These are phyloP conservation scores for Ogataea nakhonphanomensis DNA, from an alignment of 805 yeast species.

Conservation along the genomic window DNA sequence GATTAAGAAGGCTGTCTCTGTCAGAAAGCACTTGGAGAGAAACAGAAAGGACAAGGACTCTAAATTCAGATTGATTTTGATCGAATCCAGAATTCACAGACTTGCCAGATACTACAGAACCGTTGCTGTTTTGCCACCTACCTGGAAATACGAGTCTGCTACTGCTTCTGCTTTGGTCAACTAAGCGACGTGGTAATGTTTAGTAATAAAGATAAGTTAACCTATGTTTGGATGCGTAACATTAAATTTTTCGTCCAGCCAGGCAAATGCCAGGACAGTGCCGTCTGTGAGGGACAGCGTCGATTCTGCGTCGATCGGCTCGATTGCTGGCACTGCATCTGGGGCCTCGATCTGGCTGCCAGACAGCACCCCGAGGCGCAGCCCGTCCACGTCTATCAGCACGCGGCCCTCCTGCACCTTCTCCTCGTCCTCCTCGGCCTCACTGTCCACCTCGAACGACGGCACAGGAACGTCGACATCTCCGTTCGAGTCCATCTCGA, in stretches of 20 bases:
- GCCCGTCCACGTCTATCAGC: conserved; percentile 21
- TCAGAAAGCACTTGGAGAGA: conserved; percentile 99
- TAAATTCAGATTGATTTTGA: conserved; percentile 99
- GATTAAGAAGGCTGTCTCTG: conserved; percentile 99
- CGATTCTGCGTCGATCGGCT: too few species aligned
- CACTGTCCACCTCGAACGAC: conserved; percentile 30
- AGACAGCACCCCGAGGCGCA: conserved; percentile 40
- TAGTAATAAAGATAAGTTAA: conserved; percentile 1
- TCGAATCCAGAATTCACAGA: conserved; percentile 99
- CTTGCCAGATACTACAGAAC: conserved; percentile 99
- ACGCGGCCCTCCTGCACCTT: conserved; percentile 18
- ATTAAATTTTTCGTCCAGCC: conserved; percentile 36
- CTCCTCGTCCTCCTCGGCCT: conserved; percentile 15
- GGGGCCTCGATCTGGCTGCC: conserved; percentile 28
- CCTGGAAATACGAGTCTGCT: conserved; percentile 99
- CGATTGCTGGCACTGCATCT: conserved; percentile 6
- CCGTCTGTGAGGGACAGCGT: conserved; percentile 37
- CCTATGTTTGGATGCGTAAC: conserved; percentile 18
- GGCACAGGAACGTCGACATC: conserved; percentile 39
- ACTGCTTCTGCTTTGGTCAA: conserved; percentile 99
- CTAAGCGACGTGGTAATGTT: conserved; percentile 44
- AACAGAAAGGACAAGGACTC: conserved; percentile 99
- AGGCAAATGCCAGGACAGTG: conserved; percentile 40
- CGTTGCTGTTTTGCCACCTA: conserved; percentile 98
- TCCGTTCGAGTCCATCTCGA: conserved; percentile 24